phyloP scores from a whole-genome alignment of 495 filamentous ascomycete genomes.

The Choiromyces venosus region DNA sequence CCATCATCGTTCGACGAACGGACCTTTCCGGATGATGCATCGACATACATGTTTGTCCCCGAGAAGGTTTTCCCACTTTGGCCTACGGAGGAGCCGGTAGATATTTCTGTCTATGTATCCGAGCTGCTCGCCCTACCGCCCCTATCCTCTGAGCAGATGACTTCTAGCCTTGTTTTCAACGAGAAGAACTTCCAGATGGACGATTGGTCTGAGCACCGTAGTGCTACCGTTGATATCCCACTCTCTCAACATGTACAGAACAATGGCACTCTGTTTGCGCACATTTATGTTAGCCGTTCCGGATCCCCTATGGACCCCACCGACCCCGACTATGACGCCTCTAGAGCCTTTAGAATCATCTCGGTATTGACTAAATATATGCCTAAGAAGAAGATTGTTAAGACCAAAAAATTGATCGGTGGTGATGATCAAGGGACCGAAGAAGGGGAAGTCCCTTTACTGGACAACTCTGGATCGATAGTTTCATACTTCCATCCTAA shows the following conservation, averaged over 20 bases:
- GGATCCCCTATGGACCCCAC: constrained; percentile 71
- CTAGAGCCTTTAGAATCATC: constrained; percentile 72
- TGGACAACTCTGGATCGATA: constrained; percentile 58
- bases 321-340: constrained; percentile 61
- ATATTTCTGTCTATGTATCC: constrained; percentile 79
- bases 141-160: constrained; percentile 54
- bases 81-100: constrained; percentile 68
- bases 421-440: constrained; percentile 47
- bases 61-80: constrained; percentile 80
- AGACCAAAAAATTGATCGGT: constrained; percentile 84
- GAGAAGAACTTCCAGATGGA: constrained; percentile 79
- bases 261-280: constrained; percentile 89
- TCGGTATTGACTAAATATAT: constrained; percentile 83
- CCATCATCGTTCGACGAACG: constrained; percentile 43
- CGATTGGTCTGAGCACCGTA: constrained; percentile 71
- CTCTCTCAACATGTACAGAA: constrained; percentile 77
- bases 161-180: constrained; percentile 59
- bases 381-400: constrained; percentile 81
- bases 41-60: constrained; percentile 66
- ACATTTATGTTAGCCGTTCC: constrained; percentile 77
- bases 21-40: constrained; percentile 52
- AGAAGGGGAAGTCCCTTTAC: constrained; percentile 41
- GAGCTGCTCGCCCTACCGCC: constrained; percentile 64
- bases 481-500: constrained; percentile 93
- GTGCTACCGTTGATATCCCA: constrained; percentile 67